Conservation (phyloP, 345 rosid genomes). For the Camelina hispida region DNA sequence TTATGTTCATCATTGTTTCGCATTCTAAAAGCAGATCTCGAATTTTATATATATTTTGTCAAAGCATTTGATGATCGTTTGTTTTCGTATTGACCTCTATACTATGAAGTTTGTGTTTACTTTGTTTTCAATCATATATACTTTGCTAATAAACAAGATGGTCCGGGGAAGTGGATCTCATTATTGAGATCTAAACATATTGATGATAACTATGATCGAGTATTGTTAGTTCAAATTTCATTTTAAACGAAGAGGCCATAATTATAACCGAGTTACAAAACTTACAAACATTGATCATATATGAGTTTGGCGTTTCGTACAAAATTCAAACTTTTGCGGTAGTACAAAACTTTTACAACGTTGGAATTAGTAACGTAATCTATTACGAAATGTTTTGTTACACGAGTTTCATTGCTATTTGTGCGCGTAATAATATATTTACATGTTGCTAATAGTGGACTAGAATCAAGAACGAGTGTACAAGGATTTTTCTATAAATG, state of each 20-base stretch:
- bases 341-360: no score
- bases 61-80: constrained; percentile 10
- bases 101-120: background rate
- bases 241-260: no score
- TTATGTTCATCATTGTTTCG: constrained; percentile 38
- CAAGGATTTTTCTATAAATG: background rate
- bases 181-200: constrained; percentile 24
- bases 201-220: no score
- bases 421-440: background rate
- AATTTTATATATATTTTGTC: background rate
- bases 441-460: constrained; percentile 1
- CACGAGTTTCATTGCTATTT: background rate
- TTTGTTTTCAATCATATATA: constrained; percentile 11
- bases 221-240: no score
- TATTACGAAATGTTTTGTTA: background rate
- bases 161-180: constrained; percentile 29
- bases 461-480: background rate
- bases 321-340: no score
- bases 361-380: background rate
- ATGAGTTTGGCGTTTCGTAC: no score
- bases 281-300: no score
- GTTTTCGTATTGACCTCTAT: background rate
- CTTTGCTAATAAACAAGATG: constrained; percentile 25
- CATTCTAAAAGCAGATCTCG: constrained; percentile 30
- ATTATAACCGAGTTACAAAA: no score